Percentiles rank a stretch among this genome's conserved stretches.
Evolutionary conservation across 2,329 filamentous ascomycete species (phyloP).

Genomic region (Sordariomycetes sp.): DNA sequence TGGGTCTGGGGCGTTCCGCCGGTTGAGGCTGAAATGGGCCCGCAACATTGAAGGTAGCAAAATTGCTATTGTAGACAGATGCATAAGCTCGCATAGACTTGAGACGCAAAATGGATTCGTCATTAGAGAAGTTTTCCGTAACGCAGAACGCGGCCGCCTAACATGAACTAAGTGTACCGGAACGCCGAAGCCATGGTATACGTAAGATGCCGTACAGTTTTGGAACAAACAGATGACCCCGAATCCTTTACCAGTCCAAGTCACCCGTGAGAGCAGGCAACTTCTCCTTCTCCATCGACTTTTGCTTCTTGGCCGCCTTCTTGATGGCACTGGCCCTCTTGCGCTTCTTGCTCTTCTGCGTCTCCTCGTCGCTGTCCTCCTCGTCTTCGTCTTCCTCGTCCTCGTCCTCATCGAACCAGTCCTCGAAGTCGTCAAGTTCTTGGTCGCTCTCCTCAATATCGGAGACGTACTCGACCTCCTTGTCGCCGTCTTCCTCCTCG

Average conservation of each 20-base stretch:
- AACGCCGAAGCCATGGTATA: no score
- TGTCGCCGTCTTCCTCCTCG: conserved; percentile 64
- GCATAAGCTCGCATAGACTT: no score
- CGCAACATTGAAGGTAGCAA: no score
- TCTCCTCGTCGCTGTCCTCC: conserved; percentile 46
- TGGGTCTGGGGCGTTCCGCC: no score
- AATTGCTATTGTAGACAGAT: no score
- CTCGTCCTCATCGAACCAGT: conserved; percentile 75
- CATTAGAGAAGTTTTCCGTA: no score
- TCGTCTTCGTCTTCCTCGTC: conserved; percentile 49
- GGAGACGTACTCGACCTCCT: conserved; percentile 84
- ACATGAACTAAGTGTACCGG: no score
- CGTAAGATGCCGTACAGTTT: no score
- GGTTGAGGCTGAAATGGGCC: no score
- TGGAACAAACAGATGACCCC: no score
- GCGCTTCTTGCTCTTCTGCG: conserved; percentile 45
- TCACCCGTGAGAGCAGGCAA: conserved; percentile 28
- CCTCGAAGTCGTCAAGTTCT: conserved; percentile 73
- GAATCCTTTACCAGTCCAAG: conserved; percentile 28
- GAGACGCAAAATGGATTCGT: no score
- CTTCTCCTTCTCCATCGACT: conserved; percentile 52
- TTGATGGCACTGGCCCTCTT: conserved; percentile 40
- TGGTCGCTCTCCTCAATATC: conserved; percentile 81
- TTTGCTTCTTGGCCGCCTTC: conserved; percentile 33
- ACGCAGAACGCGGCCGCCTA: no score